A percentile compares a stretch with the other conserved stretches of the same genome.
These are phyloP conservation scores for Epichloe scottii DNA, from an alignment of 2,329 filamentous ascomycete species.

Conservation along the genomic window DNA sequence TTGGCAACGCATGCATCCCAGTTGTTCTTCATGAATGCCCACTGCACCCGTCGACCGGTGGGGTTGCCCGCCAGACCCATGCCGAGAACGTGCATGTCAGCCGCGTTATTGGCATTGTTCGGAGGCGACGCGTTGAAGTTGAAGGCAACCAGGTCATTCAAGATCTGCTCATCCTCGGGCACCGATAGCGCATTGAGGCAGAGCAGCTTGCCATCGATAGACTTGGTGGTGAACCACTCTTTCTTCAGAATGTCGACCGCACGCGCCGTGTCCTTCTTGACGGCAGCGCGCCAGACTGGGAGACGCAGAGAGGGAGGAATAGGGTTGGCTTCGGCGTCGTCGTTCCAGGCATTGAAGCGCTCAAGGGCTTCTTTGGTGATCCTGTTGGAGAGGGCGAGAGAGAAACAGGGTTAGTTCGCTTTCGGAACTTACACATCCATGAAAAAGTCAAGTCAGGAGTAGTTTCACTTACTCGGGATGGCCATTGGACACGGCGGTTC, in stretches of 20 bases:
- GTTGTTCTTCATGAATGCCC: slow-evolving; percentile 75
- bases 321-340: slow-evolving; percentile 51
- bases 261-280: slow-evolving; percentile 56
- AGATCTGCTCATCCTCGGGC: slow-evolving; percentile 54
- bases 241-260: slow-evolving; percentile 66
- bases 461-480: slow-evolving; percentile 52
- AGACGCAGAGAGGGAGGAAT: slow-evolving; percentile 73
- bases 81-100: slow-evolving; percentile 80
- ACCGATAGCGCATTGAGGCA: slow-evolving; percentile 65
- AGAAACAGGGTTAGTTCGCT: background rate
- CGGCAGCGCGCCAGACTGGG: slow-evolving; percentile 66
- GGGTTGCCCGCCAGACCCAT: slow-evolving; percentile 60
- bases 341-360: slow-evolving; percentile 69
- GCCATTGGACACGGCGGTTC: slow-evolving; percentile 60
- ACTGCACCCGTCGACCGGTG: slow-evolving; percentile 60
- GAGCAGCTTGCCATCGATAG: slow-evolving; percentile 85
- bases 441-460: background rate
- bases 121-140: slow-evolving; percentile 56
- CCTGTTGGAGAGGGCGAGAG: slow-evolving; percentile 22
- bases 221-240: slow-evolving; percentile 71
- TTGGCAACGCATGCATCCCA: slow-evolving; percentile 63
- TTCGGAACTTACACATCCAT: background rate
- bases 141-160: slow-evolving; percentile 58
- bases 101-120: slow-evolving; percentile 58
- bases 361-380: slow-evolving; percentile 61